Evolutionary conservation across 2,329 filamentous ascomycete species (phyloP), one percentile per base, ranked within the genome.

Genomic region (Penicillium hesseltinei): DNA sequence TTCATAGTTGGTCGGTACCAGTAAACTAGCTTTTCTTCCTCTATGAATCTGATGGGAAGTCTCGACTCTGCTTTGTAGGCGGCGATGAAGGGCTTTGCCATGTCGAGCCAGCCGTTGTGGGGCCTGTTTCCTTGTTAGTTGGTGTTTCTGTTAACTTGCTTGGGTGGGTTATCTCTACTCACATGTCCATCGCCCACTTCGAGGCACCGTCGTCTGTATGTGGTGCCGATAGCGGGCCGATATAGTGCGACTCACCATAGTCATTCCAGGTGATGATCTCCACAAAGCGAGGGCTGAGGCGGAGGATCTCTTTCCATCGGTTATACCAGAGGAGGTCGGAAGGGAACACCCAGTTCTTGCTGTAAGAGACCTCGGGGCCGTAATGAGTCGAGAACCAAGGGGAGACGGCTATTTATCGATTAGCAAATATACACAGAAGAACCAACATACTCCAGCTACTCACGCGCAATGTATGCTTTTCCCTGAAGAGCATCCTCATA

Each of bases 191-290:
- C 1, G 71, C 71, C 79, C 79, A 81, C 61, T 81, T 81, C 13
- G 78, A 80, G n/a, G 71, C 66, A 1, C 74, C 73, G 42, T 74
- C 71, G 23, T 74, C 71, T 3, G 63, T 73, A 53, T 71, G 70
- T 7, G 72, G 71, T 9, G 75, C 79, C 15, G 72, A 73, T 21
- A 82, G 66, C 1, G 80, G 81, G 0, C 78, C 80, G 19, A 83
- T 74, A 62, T 84, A 83, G 62, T 84, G 82, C 11, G 78, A 81
- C 65, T 84, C 82, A 39, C 82, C 82, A 49, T 80, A 84, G 65
- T 84, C 78, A 48, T 80, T 80, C 78, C 77, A 80, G 10, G 77
- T 77, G 23, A 79, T 66, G 39, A 80, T 77, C 59, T 80, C 74
- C 9, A 84, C 69, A 58, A 81, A 82, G 7, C 77, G 74, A 35